Percentiles rank a stretch among this genome's conserved stretches.
Conservation (phyloP, 2,329 filamentous ascomycete genomes). For the Knufia petricola region DNA sequence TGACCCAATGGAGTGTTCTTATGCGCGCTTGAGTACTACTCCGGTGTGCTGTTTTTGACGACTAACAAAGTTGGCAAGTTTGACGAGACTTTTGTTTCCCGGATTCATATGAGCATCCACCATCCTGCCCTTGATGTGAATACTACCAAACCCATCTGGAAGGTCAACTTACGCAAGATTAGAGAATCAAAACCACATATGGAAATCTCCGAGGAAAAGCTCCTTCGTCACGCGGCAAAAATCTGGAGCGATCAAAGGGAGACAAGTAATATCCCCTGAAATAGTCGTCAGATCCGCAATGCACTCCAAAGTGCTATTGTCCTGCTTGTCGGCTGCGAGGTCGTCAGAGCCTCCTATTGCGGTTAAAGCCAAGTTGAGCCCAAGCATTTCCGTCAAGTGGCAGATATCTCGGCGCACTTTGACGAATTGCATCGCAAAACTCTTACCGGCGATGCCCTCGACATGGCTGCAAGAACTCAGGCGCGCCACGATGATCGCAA, state of each 20-base stretch:
- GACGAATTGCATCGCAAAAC: too few species aligned
- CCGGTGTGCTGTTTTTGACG: constrained; percentile 41
- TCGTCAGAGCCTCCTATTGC: too few species aligned
- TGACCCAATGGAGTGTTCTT: constrained; percentile 22
- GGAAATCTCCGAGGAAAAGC: neutral
- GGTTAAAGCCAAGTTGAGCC: too few species aligned
- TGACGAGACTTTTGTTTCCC: constrained; percentile 42
- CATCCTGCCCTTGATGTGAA: neutral
- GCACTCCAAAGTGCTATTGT: constrained; percentile 30
- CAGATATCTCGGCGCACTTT: too few species aligned
- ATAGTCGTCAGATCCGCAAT: constrained; percentile 31
- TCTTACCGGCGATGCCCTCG: too few species aligned
- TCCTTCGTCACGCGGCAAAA: neutral
- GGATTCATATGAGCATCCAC: neutral
- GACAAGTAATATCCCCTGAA: constrained; percentile 24
- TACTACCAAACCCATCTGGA: neutral
- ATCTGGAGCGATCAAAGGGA: constrained; percentile 7
- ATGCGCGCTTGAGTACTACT: constrained; percentile 3
- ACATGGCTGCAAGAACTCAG: too few species aligned
- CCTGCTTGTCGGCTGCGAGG: constrained; percentile 26
- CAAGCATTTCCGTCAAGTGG: too few species aligned
- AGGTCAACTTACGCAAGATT: neutral
- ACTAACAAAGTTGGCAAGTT: constrained; percentile 42
- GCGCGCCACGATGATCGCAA: too few species aligned
- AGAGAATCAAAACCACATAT: neutral